phyloP scores from a whole-genome alignment of 306 rosid species.

The Cajanus cajan region DNA sequence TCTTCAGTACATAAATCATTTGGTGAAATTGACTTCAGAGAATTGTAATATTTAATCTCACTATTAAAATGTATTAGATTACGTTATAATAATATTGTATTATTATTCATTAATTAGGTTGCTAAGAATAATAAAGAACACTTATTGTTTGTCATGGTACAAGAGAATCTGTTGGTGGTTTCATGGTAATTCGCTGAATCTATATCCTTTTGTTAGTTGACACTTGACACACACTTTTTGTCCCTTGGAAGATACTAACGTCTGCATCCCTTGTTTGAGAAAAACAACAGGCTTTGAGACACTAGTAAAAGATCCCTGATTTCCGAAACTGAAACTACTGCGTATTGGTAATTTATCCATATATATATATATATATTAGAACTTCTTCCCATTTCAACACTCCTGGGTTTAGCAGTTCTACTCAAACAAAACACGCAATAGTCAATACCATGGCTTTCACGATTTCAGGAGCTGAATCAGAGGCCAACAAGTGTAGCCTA shows the following conservation, averaged over 20 bases:
- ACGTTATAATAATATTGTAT: no score
- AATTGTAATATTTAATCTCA: background rate
- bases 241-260: background rate
- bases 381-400: background rate
- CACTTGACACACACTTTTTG: background rate
- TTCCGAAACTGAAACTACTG: constrained; percentile 47
- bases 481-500: constrained; percentile 24
- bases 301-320: no score
- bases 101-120: background rate
- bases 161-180: constrained; percentile 22
- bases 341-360: constrained; percentile 16
- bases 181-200: background rate
- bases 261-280: constrained; percentile 23
- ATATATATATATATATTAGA: constrained; percentile 18
- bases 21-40: no score
- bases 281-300: constrained; percentile 58
- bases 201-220: background rate
- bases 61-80: no score
- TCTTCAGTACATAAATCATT: no score
- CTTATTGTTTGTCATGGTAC: background rate
- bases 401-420: background rate
- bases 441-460: constrained; percentile 43
- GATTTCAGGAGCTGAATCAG: constrained; percentile 36
- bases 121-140: background rate
- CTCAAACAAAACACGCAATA: no score